These are phyloP conservation scores for Pharus latifolius DNA, from an alignment of 176 grass and related monocot genomes.

Conservation along the genomic window DNA sequence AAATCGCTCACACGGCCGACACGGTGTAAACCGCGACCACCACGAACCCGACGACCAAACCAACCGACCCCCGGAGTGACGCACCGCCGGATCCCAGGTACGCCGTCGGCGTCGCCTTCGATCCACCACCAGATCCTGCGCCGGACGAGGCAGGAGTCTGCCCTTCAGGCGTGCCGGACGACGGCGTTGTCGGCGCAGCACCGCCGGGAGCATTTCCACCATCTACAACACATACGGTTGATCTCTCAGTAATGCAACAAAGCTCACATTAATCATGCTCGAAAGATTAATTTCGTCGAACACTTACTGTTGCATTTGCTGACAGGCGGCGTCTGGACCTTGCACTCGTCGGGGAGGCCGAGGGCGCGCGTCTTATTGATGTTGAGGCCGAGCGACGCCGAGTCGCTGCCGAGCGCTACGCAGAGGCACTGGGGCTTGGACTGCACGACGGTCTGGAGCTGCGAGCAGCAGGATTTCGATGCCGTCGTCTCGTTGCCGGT, in stretches of 20 bases:
- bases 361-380: conserved; percentile 63
- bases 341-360: conserved; percentile 49
- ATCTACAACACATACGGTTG: not conserved
- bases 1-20: not conserved
- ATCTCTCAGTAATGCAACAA: not conserved
- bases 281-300: not conserved
- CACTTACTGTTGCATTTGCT: conserved; percentile 60
- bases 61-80: not conserved
- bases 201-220: not conserved
- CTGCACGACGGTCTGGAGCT: conserved; percentile 51
- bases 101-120: conserved; percentile 21
- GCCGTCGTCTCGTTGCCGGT: conserved; percentile 54
- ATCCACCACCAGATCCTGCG: conserved; percentile 4
- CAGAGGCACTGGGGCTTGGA: conserved; percentile 71
- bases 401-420: conserved; percentile 35
- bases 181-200: not conserved
- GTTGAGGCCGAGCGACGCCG: conserved; percentile 34
- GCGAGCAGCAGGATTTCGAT: conserved; percentile 47
- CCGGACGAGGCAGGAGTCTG: not conserved
- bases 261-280: too few relatives aligned
- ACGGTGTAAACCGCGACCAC: not conserved
- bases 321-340: conserved; percentile 53
- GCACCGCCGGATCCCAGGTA: conserved; percentile 13
- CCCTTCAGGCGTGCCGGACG: not conserved
- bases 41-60: conserved; percentile 6